These are phyloP conservation scores for Penicillium janthinellum DNA, from an alignment of 2,329 filamentous ascomycete species.

Conservation along the genomic window DNA sequence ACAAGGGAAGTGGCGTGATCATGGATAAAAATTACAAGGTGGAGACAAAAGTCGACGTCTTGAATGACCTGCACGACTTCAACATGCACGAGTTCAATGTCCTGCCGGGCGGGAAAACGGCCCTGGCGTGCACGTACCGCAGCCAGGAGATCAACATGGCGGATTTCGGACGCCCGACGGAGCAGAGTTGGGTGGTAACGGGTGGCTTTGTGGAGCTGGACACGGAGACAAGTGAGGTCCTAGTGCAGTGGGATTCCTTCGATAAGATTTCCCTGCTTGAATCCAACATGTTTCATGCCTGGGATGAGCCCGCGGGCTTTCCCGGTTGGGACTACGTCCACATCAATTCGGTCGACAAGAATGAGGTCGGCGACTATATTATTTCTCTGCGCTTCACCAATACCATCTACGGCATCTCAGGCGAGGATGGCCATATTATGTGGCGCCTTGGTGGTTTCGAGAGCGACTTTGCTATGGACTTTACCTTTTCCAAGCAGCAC, in stretches of 20 bases:
- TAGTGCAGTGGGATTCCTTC: conserved; percentile 41
- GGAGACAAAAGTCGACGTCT: conserved; percentile 42
- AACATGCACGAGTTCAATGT: conserved; percentile 49
- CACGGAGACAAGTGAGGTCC: conserved; percentile 35
- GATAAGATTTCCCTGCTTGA: conserved; percentile 37
- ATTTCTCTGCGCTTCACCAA: conserved; percentile 43
- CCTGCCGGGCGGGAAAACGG: conserved; percentile 38
- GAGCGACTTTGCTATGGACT: conserved; percentile 36
- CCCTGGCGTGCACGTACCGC: conserved; percentile 34
- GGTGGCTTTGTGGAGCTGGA: conserved; percentile 45
- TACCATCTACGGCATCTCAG: conserved; percentile 44
- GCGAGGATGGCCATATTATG: conserved; percentile 38
- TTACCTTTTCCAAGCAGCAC: conserved; percentile 43
- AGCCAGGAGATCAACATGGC: conserved; percentile 26
- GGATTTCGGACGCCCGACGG: conserved; percentile 35
- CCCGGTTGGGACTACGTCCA: conserved; percentile 42
- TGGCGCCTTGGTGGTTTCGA: conserved; percentile 44
- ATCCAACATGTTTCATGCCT: conserved; percentile 30
- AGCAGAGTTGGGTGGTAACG: conserved; percentile 34
- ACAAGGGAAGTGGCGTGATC: conserved; percentile 52
- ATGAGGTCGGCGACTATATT: conserved; percentile 42
- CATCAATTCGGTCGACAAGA: conserved; percentile 46
- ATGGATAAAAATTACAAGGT: conserved; percentile 51
- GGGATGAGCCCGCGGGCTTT: conserved; percentile 9
- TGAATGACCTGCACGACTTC: conserved; percentile 32